Evolutionary conservation across 371 early-diverging fungal species (phyloP), one percentile per base, ranked within the genome.

Genomic region (Mucor indicus): DNA sequence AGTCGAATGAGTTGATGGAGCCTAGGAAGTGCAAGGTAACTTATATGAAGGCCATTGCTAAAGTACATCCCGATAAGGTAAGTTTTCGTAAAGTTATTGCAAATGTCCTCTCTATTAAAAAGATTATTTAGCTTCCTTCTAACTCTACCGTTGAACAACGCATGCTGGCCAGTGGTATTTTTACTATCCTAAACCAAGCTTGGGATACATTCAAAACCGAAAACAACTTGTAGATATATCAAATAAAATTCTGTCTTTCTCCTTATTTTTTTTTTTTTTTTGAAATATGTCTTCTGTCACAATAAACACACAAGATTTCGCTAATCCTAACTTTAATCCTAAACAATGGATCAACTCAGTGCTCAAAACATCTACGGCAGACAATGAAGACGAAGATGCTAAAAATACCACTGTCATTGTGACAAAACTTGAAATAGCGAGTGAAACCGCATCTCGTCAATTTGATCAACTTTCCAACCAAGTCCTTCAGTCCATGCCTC

Each of bases 31-130:
- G 95, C 46, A 98, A 98, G 71, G 69, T 91, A 15, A 75, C 72
- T 39, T 98, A 98, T 64, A 90, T 95, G 86, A 84, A 85, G 44
- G 94, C 96, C 4, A 93, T 98, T 56, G 84, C 85, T 12, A 90
- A 89, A 53, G 80, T 97, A 15, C 98, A 98, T 67, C 97, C 98
- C 0, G 98, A 98, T 58, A 98, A 96, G 84, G 89, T 90, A 74
- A 57, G 35, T n/a, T n/a, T n/a, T n/a, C n/a, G n/a, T 1, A 30
- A n/a, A n/a, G n/a, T n/a, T n/a, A n/a, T n/a, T n/a, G n/a, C n/a
- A n/a, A n/a, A n/a, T n/a, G n/a, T n/a, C n/a, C n/a, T n/a, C n/a
- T n/a, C n/a, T n/a, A n/a, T n/a, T n/a, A n/a, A n/a, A n/a, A n/a
- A n/a, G n/a, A n/a, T n/a, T n/a, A n/a, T n/a, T n/a, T 64, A 83